Base-by-base conservation (phyloP, 768 basidiomycete species). In the Tricholoma matsutake region DNA sequence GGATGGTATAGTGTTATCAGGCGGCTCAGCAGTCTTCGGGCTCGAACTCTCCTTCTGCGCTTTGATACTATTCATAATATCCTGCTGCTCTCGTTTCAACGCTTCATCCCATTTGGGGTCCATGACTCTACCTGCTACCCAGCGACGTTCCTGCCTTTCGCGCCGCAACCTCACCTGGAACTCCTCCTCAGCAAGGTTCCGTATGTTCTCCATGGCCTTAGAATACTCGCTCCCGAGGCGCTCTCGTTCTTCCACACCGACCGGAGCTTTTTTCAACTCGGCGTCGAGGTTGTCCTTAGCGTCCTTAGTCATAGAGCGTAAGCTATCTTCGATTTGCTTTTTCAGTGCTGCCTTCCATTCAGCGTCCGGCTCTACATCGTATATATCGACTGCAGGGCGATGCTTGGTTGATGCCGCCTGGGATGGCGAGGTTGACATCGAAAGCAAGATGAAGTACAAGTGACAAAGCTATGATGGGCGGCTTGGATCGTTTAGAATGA, bases 271-370 rank as follows among this genome's bases (percentile, higher is more conserved):
- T 67, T 78, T 76, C 13, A 91, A 74, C 68, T 84, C 80, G 14
- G 74, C 71, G 35, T 84, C 78, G 37, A 84, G 72, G 60, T 82
- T 84, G 60, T 83, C 79, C 72, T 86, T 86, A 18, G 89, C 84
- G 61, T 88, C 88, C 58, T 86, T 80, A 61, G 88, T 69, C 75
- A 82, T 78, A 31, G 67, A 58, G 54, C 70, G 58, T 20, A 79
- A 67, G 7, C 73, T 74, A 2, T 77, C 75, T 64, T 85, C 82
- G 66, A 91, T 88, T 66, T 78, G 76, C 32, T 62, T 66, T 67
- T 68, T 75, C 65, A 84, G 73, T 1, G 65, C 59, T 34, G 65
- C 68, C 68, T 85, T 87, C 85, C 86, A 87, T 61, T 76, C 72
- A 1, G 81, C 79, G 71, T 84, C 80, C 3, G 83, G 85, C 65